Evolutionary conservation across 2,329 filamentous ascomycete species (phyloP).

Genomic region (Fusarium brachygibbosum): DNA sequence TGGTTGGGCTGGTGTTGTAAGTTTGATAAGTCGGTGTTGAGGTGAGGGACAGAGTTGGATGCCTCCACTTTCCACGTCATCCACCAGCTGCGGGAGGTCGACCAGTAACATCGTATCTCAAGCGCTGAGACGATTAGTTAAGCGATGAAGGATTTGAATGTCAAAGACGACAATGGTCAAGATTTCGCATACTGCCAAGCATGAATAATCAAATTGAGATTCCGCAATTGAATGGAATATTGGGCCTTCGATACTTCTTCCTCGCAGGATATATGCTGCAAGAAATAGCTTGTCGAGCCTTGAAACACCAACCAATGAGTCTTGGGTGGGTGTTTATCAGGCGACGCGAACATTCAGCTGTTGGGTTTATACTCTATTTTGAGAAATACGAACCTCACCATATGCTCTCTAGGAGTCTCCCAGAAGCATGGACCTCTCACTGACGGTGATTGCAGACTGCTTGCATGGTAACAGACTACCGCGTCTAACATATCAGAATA

Average conservation of each 20-base stretch:
- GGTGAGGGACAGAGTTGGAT: neutral
- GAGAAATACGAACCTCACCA: neutral
- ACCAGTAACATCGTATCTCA: neutral
- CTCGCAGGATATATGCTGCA: neutral
- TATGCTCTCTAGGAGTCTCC: neutral
- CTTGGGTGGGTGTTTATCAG: too few species aligned
- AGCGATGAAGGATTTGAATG: neutral
- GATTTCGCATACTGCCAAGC: neutral
- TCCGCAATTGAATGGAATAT: too few species aligned
- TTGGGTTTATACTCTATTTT: neutral
- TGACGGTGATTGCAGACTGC: neutral
- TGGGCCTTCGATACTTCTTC: too few species aligned
- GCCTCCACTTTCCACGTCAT: slow-evolving; percentile 5
- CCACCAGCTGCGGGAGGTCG: neutral
- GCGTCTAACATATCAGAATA: neutral
- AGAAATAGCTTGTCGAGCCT: neutral
- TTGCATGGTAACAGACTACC: neutral
- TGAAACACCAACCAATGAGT: neutral
- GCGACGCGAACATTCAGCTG: neutral
- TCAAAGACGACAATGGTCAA: neutral
- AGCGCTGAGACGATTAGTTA: neutral
- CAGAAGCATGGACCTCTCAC: neutral
- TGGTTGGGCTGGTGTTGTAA: neutral
- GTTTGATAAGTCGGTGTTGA: neutral
- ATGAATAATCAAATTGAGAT: neutral